A percentile compares a stretch with the other conserved stretches of the same genome.
phyloP scores from a whole-genome alignment of 768 basidiomycete species.

The Psilocybe sp. region DNA sequence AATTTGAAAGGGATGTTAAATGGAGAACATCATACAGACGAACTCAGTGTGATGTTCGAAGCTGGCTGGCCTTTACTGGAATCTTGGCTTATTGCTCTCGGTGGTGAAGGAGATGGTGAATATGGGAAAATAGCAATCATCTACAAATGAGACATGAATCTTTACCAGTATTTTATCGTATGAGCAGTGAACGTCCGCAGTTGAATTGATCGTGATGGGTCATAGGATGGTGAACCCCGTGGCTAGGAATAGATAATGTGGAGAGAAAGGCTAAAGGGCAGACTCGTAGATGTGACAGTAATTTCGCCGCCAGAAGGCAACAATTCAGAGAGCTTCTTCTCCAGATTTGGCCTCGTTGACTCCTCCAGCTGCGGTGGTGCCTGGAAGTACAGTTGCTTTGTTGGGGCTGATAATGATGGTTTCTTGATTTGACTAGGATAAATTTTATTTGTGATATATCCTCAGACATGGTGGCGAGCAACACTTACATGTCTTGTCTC shows the following conservation, averaged over 20 bases:
- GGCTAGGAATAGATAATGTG: constrained; percentile 48
- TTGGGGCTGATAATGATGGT: constrained; percentile 81
- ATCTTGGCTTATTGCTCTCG: constrained; percentile 62
- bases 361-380: constrained; percentile 89
- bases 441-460: constrained; percentile 1
- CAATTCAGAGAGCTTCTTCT: constrained; percentile 82
- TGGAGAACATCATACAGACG: constrained; percentile 91
- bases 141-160: constrained; percentile 49
- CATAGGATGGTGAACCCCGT: constrained; percentile 7
- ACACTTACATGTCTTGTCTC: constrained; percentile 83
- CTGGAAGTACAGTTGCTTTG: constrained; percentile 85
- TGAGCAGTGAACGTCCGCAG: not conserved
- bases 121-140: constrained; percentile 78
- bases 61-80: constrained; percentile 82
- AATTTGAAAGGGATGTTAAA: constrained; percentile 65
- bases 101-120: constrained; percentile 61
- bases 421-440: constrained; percentile 87
- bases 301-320: constrained; percentile 76
- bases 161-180: not conserved
- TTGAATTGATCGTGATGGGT: not conserved
- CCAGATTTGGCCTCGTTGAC: constrained; percentile 87
- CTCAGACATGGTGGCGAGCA: constrained; percentile 4
- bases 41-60: constrained; percentile 79
- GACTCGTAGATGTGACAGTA: constrained; percentile 80
- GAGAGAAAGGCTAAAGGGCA: constrained; percentile 84